phyloP scores from a whole-genome alignment of 2,329 filamentous ascomycete genomes.

The Trichoderma citrinoviride region DNA sequence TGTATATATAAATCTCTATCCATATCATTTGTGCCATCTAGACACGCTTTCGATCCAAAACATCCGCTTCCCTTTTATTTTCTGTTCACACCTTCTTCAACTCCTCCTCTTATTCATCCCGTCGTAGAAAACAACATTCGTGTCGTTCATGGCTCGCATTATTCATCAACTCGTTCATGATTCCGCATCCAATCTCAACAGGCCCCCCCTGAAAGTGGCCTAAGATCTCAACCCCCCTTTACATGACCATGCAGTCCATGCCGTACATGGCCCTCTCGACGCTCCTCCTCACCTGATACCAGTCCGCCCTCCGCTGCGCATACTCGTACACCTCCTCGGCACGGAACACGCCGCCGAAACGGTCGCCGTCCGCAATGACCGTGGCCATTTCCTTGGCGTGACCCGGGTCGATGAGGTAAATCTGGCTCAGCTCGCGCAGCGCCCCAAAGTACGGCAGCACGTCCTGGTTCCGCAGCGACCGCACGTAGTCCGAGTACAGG shows the following conservation, averaged over 20 bases:
- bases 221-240: too few relatives aligned
- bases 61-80: too few relatives aligned
- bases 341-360: conserved; percentile 88
- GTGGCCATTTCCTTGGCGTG: conserved; percentile 94
- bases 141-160: not conserved
- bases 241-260: conserved; percentile 85
- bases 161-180: conserved; percentile 11
- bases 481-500: conserved; percentile 82
- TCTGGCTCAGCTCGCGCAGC: conserved; percentile 87
- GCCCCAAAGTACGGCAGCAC: conserved; percentile 88
- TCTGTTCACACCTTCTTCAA: not conserved
- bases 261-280: conserved; percentile 98
- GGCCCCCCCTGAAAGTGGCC: too few relatives aligned
- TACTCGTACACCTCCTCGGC: conserved; percentile 98
- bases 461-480: conserved; percentile 76
- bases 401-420: conserved; percentile 80
- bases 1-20: too few relatives aligned
- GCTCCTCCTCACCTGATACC: conserved; percentile 83
- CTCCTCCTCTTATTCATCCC: not conserved
- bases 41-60: too few relatives aligned
- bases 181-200: not conserved
- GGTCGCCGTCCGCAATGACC: conserved; percentile 86
- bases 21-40: too few relatives aligned
- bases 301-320: conserved; percentile 88
- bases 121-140: not conserved